Base-by-base conservation (phyloP, 1,284 basidiomycete species). In the Entoloma clypeatum region DNA sequence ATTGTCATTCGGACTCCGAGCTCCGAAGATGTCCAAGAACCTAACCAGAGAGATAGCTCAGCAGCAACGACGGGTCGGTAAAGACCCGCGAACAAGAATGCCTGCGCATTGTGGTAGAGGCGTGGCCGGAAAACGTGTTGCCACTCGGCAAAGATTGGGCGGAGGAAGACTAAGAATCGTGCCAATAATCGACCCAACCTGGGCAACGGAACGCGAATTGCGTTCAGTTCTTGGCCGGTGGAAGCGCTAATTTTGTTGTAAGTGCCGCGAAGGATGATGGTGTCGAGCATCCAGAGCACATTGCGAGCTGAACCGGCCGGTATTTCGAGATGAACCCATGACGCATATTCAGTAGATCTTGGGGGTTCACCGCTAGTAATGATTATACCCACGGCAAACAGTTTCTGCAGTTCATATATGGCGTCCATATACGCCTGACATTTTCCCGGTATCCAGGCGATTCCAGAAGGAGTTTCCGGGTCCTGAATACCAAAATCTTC, bases 181-280 rank as follows among this genome's bases (percentile, higher is more conserved):
- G 49, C 33, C 30, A 47, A 39, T 5, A 45, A 42, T 5, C 31
- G 43, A 2, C 45, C 41, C n/a, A 55, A 14, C 11, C 41, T 31
- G 11, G 50, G 53, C n/a, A 43, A 49, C 18, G 51, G 51, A 23
- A 53, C 44, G 2, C 48, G 33, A 5, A 44, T 40, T 36, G 53
- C 53, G 0, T 35, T 39, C 17, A 36, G 41, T 38, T 55, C 51
- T 7, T 25, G 28, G 7, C 37, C 42, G 9, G 45, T 43, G 5
- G 17, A 41, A 10, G 37, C 26, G 16, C 43, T 48, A 1, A 47
- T 51, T 21, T 55, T 55, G 44, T 53, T 53, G 28, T 39, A 53
- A 0, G 49, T 45, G 2, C 47, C 52, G 18, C 41, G 27, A 5
- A 50, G 28, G 21, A 36, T 27, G 10, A 52, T 34, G 7, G 36